Conservation (phyloP, 208 protist species). For the Plasmodiophora brassicae region DNA sequence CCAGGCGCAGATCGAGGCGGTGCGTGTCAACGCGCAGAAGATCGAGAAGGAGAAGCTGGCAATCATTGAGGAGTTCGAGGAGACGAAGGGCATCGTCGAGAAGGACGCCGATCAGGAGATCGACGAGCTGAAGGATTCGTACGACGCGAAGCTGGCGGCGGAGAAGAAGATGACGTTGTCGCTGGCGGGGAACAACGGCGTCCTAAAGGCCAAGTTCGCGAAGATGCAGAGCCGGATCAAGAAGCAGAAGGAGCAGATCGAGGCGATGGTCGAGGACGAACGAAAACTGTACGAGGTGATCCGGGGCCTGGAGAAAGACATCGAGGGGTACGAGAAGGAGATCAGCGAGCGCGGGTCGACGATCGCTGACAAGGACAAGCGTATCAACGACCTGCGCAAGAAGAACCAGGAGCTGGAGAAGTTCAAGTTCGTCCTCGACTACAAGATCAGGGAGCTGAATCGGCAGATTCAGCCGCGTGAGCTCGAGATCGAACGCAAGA, state of each 20-base stretch:
- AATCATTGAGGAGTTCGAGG: slow-evolving; percentile 64
- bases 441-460: slow-evolving; percentile 95
- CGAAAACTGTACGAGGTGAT: slow-evolving; percentile 57
- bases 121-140: slow-evolving; percentile 39
- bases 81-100: slow-evolving; percentile 67
- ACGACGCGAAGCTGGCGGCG: slow-evolving; percentile 3
- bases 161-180: background rate
- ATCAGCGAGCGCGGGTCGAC: slow-evolving; percentile 85
- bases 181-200: background rate
- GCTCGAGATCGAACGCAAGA: slow-evolving; percentile 80
- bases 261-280: slow-evolving; percentile 33
- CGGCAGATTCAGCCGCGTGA: slow-evolving; percentile 93
- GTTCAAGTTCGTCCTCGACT: slow-evolving; percentile 94
- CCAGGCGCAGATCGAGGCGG: background rate
- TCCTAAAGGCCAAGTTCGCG: slow-evolving; percentile 75
- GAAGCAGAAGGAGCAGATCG: slow-evolving; percentile 57
- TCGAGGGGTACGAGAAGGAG: slow-evolving; percentile 82
- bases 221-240: slow-evolving; percentile 82
- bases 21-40: background rate
- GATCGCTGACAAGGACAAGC: slow-evolving; percentile 89
- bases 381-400: slow-evolving; percentile 90
- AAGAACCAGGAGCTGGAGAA: slow-evolving; percentile 96
- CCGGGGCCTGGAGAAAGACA: slow-evolving; percentile 66
- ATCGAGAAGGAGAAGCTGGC: slow-evolving; percentile 59
- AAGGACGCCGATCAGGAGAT: slow-evolving; percentile 63